phyloP scores from a whole-genome alignment of 495 filamentous ascomycete species.

The Penicillium herquei region DNA sequence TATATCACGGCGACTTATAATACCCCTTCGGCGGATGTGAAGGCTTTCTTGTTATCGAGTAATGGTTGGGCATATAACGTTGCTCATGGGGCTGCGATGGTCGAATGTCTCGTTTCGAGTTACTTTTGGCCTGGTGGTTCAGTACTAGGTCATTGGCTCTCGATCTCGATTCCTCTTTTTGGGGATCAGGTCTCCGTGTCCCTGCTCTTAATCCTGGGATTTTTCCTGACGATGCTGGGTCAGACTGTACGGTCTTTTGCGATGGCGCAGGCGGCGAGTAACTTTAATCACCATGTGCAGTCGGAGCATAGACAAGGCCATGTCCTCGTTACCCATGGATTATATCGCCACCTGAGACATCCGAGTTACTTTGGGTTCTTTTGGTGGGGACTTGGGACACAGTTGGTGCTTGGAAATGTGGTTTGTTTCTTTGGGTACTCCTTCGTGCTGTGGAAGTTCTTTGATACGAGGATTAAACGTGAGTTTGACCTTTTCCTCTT shows the following conservation, averaged over 20 bases:
- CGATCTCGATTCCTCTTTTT: conserved; percentile 14
- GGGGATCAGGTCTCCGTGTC: conserved; percentile 12
- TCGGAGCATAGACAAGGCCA: conserved; percentile 63
- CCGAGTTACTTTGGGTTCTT: conserved; percentile 97
- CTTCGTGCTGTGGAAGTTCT: conserved; percentile 80
- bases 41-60: conserved; percentile 77
- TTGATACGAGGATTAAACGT: conserved; percentile 66
- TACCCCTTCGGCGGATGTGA: conserved; percentile 63
- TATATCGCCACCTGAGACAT: conserved; percentile 67
- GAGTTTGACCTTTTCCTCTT: conserved; percentile 28
- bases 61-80: conserved; percentile 85
- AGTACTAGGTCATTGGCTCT: conserved; percentile 24
- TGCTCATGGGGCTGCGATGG: conserved; percentile 69
- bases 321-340: conserved; percentile 71
- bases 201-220: conserved; percentile 47
- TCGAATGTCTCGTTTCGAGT: conserved; percentile 66
- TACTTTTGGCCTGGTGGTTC: conserved; percentile 50
- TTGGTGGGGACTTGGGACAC: conserved; percentile 95
- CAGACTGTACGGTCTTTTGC: conserved; percentile 72
- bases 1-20: conserved; percentile 84
- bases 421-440: conserved; percentile 74
- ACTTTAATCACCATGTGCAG: conserved; percentile 89
- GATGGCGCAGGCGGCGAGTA: conserved; percentile 85
- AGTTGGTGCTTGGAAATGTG: conserved; percentile 82
- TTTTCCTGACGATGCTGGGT: conserved; percentile 64